Evolutionary conservation across 768 basidiomycete species (phyloP), one percentile per base, ranked within the genome.

Genomic region (Plicaturopsis crispa): DNA sequence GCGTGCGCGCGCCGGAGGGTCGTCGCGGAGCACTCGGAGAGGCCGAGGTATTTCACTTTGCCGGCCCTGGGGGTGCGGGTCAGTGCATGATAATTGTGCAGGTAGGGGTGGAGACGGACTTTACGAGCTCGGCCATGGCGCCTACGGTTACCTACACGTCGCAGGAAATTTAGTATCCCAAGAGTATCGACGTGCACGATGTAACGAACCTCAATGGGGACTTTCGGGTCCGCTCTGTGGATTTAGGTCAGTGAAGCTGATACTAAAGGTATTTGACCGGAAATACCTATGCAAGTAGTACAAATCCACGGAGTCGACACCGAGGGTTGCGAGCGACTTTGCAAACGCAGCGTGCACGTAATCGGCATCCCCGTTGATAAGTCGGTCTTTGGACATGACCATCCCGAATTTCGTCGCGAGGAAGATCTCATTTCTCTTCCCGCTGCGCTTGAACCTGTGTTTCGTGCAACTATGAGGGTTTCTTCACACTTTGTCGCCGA

Each of bases 381-480:
- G 42, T 32, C 3, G n/a, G n/a, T n/a, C n/a, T n/a, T n/a, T n/a
- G n/a, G n/a, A n/a, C n/a, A n/a, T n/a, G 21, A 35, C 38, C 18
- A 51, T 32, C 2, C 60, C 62, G 41, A 66, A 65, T 41, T 67
- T 67, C 14, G 61, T 64, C 1, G 59, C 60, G 4, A 67, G 50
- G 54, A 67, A 67, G 20, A 79, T 74, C 23, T 73, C 59, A 14
- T 59, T 45, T 19, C 73, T 59, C 37, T 71, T 72, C 6, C 73
- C 74, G 7, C 69, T 72, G 11, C 59, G 56, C 43, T 67, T 63
- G 52, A 78, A 72, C 73, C 73, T 62, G 37, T n/a, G n/a, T n/a
- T n/a, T n/a, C n/a, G n/a, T n/a, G n/a, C n/a, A n/a, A n/a, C n/a
- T n/a, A n/a, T n/a, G n/a, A n/a, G n/a, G n/a, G n/a, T n/a, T n/a